Percentiles rank a stretch among this genome's conserved stretches.
phyloP scores from a whole-genome alignment of 176 grass and related monocot species.

The maize (Zea mays) region DNA sequence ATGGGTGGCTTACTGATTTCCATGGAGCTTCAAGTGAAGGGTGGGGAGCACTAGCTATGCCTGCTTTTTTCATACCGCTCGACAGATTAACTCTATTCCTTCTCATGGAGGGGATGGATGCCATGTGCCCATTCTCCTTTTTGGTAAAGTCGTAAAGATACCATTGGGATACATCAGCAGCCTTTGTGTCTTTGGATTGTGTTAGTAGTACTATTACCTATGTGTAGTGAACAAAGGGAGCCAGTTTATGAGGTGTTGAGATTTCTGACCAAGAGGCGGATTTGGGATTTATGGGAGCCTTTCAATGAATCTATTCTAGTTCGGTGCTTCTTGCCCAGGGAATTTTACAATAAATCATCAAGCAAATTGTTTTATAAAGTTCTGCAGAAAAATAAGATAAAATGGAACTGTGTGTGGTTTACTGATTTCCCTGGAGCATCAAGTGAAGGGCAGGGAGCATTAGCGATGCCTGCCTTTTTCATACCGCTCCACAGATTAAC shows the following conservation, averaged over 20 bases:
- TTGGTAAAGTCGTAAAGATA: too few relatives aligned
- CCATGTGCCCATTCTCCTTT: too few relatives aligned
- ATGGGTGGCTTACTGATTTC: too few relatives aligned
- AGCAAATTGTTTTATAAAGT: not conserved
- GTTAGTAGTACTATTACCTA: not conserved
- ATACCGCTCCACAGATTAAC: conserved; percentile 51
- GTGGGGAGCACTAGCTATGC: too few relatives aligned
- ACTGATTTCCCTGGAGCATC: conserved; percentile 43
- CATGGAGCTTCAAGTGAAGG: too few relatives aligned
- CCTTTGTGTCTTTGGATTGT: not conserved
- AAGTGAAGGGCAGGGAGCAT: conserved; percentile 46
- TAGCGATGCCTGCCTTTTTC: conserved; percentile 58
- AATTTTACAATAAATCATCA: not conserved
- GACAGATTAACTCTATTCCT: too few relatives aligned
- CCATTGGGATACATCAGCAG: too few relatives aligned
- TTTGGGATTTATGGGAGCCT: not conserved
- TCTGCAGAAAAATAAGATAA: not conserved
- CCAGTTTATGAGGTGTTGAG: too few relatives aligned
- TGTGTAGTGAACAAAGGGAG: not conserved
- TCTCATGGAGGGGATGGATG: too few relatives aligned
- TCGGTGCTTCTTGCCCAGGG: too few relatives aligned
- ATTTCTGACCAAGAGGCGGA: not conserved
- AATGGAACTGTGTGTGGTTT: not conserved
- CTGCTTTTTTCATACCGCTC: too few relatives aligned
- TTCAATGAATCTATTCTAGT: too few relatives aligned